A percentile compares a stretch with the other conserved stretches of the same genome.
Evolutionary conservation across 2,329 filamentous ascomycete genomes (phyloP).

Genomic region (Colletotrichum gloeosporioides): DNA sequence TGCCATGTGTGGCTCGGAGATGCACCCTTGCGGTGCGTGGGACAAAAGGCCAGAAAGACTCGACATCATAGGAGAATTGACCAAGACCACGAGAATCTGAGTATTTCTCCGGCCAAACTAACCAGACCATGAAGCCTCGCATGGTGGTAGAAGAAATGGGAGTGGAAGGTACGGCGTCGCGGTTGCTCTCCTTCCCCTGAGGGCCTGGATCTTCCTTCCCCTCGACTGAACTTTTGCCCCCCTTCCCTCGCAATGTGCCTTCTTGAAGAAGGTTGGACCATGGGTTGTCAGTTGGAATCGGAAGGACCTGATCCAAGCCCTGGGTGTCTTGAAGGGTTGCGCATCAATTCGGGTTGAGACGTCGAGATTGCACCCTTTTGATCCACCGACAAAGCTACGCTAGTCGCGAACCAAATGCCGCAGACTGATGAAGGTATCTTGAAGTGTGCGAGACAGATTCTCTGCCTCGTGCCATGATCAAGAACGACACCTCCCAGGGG

Average conservation of each 20-base stretch:
- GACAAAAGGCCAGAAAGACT: neutral
- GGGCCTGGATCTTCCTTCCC: neutral
- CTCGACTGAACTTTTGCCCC: neutral
- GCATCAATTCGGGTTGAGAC: neutral
- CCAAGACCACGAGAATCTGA: neutral
- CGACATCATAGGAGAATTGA: neutral
- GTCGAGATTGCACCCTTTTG: neutral
- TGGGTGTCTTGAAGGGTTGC: neutral
- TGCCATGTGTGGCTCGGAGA: neutral
- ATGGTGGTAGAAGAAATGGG: neutral
- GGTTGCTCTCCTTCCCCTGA: neutral
- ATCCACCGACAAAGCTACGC: accelerated
- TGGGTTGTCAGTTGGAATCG: neutral
- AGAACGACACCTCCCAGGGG: neutral
- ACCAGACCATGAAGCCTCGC: neutral
- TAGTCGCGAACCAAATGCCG: no score
- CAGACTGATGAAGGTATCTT: neutral
- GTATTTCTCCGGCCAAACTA: neutral
- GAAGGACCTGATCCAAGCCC: neutral
- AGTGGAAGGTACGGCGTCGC: neutral
- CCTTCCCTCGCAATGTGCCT: no score
- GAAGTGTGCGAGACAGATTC: neutral
- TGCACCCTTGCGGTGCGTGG: neutral
- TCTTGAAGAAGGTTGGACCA: neutral
- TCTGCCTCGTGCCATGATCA: neutral